Base-by-base conservation (phyloP, 768 basidiomycete species). In the Termitomyces sp. region DNA sequence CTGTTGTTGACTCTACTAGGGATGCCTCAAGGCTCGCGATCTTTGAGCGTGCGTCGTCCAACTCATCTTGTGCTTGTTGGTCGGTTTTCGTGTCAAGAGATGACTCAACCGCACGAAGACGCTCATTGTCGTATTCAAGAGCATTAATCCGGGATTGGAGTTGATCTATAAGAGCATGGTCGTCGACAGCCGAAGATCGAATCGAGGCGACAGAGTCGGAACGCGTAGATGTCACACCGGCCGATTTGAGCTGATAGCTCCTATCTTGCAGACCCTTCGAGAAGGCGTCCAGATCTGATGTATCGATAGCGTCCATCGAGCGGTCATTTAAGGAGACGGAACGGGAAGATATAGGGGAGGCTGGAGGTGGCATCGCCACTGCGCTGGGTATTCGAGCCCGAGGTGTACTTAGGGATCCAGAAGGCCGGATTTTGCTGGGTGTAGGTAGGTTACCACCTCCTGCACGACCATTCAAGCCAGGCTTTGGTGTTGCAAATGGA, bases 301-400 rank as follows among this genome's bases (percentile, higher is more conserved):
- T 39, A 51, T 68, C 63, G 18, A 63, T 44, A 35, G 49, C 57
- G 16, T 61, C 63, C 8, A 50, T 38, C 7, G 53, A 53, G 36
- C 59, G 61, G 33, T 79, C 78, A 55, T 74, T 75, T 44, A 78
- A 65, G 20, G 78, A 80, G 24, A 75, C 71, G 2, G 78, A 75
- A 35, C 76, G 75, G 18, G 76, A 70, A 18, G 73, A 69, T 49
- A 78, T 68, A 7, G 90, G 90, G 13, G 89, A 90, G 0, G 87
- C 77, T 18, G 91, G 91, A 3, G 91, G 91, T 2, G 90, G 91
- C 91, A 93, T 92, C 7, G 89, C 86, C 32, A 90, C 72, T n/a
- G 82, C 78, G 66, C 89, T 90, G 35, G 90, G 88, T 62, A 91
- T 70, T 55, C 90, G 81, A 15, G 84, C 81, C 35, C 89, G 82